Base-by-base conservation (phyloP, 495 filamentous ascomycete genomes). In the Xylaria scruposa region DNA sequence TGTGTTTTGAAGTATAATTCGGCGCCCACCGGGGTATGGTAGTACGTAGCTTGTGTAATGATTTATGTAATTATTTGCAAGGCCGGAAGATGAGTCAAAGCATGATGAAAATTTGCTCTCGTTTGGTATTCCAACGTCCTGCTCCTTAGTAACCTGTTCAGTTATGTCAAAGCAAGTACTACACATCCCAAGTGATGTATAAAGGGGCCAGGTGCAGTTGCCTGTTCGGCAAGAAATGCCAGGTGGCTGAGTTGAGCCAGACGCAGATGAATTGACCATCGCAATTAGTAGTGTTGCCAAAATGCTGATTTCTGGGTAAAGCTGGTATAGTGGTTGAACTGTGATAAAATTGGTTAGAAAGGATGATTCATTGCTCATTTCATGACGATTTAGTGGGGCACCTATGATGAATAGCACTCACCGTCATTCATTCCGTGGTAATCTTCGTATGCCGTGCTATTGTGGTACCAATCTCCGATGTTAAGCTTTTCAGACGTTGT, bases 201-300 rank as follows among this genome's bases (percentile, higher is more conserved):
- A 67, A 10, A 51, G 63, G 42, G 36, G 42, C 63, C 63, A 67
- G 15, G 63, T 67, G 19, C 63, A 67, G n/a, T 67, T 67, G 0
- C 63, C 63, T 10, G 63, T 67, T 29, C 42, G 63, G 36, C 63
- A 67, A 21, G 47, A 56, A 56, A 56, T 56, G 1, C 24, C 24
- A 56, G 53, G 53, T 26, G 53, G 53, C 26, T 31, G 24, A 3
- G 53, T 31, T 24, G 26, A 56, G 12, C 26, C 17, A 17, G 24
- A 56, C 26, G 53, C 4, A 56, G 53, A 56, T 31, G 53, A 31
- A 56, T 56, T 56, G 10, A 56, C 26, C 3, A 31, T 24, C 26
- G 53, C 53, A 15, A 56, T 56, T 12, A 31, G 26, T 1, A 56
- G 24, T 5, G 53, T 56, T 31, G 53, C 24, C 3, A 24, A 29